These are phyloP conservation scores for Curvularia verruculosa DNA, from an alignment of 2,329 filamentous ascomycete species.

Conservation along the genomic window DNA sequence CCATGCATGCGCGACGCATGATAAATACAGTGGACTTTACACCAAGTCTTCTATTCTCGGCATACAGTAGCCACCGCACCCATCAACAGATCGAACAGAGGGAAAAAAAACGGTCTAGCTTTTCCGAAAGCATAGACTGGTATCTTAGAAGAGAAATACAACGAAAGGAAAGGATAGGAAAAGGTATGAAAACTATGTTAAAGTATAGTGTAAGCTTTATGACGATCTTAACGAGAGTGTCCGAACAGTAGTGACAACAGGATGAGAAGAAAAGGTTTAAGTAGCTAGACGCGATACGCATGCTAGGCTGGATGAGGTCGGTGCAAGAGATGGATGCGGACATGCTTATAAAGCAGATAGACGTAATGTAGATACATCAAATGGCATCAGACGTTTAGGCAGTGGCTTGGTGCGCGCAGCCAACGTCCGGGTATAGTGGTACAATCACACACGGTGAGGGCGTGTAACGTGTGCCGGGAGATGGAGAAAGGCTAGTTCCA, in stretches of 20 bases:
- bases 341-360: constrained; percentile 9
- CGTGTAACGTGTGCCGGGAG: constrained; percentile 8
- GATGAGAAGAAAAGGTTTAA: constrained; percentile 20
- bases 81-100: constrained; percentile 26
- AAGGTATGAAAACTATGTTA: constrained; percentile 23
- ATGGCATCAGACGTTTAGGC: constrained; percentile 11
- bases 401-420: constrained; percentile 8
- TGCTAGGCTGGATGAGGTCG: constrained; percentile 26
- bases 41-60: constrained; percentile 25
- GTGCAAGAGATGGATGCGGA: constrained; percentile 8
- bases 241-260: constrained; percentile 38
- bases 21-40: constrained; percentile 30
- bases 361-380: constrained; percentile 29
- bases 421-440: constrained; percentile 36
- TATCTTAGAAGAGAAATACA: constrained; percentile 51
- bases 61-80: constrained; percentile 19
- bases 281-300: constrained; percentile 22
- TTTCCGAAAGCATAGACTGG: constrained; percentile 44
- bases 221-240: constrained; percentile 43
- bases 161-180: constrained; percentile 30
- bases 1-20: constrained; percentile 28
- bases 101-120: constrained; percentile 44
- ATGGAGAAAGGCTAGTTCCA: constrained; percentile 72
- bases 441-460: constrained; percentile 33
- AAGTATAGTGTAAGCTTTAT: constrained; percentile 36